Conservation (phyloP, 2,329 filamentous ascomycete species). For the Fusarium sp. region DNA sequence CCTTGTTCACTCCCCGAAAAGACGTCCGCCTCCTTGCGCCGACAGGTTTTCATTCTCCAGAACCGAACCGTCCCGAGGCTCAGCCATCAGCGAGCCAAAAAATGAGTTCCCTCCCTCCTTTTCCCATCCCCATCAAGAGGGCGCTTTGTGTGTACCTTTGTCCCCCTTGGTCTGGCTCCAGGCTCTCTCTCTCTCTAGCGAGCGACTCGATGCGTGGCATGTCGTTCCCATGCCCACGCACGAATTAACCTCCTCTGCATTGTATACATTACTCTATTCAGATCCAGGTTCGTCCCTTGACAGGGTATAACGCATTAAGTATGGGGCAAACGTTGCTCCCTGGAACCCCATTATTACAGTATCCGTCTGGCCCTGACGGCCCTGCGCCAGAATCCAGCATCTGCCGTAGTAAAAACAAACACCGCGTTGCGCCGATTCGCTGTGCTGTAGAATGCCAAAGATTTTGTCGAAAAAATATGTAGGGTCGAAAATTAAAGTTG, state of each 20-base stretch:
- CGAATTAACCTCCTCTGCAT: slow-evolving; percentile 48
- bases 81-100: slow-evolving; percentile 21
- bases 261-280: slow-evolving; percentile 54
- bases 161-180: slow-evolving; percentile 27
- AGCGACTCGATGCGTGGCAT: slow-evolving; percentile 47
- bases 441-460: slow-evolving; percentile 54
- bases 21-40: slow-evolving; percentile 35
- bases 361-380: slow-evolving; percentile 41
- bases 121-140: slow-evolving; percentile 38
- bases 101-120: slow-evolving; percentile 16
- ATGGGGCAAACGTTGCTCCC: slow-evolving; percentile 25
- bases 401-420: slow-evolving; percentile 45
- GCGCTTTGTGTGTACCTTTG: slow-evolving; percentile 20
- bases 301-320: slow-evolving; percentile 46
- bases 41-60: slow-evolving; percentile 34
- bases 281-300: slow-evolving; percentile 39
- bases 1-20: slow-evolving; percentile 28
- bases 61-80: slow-evolving; percentile 31
- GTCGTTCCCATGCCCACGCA: slow-evolving; percentile 43
- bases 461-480: slow-evolving; percentile 45
- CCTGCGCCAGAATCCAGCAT: slow-evolving; percentile 42
- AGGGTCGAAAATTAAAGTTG: slow-evolving; percentile 47
- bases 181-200: slow-evolving; percentile 45
- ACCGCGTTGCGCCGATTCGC: slow-evolving; percentile 51
- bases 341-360: slow-evolving; percentile 42